Evolutionary conservation across 192 early-diverging fungal genomes (phyloP), one percentile per base, ranked within the genome.

Genomic region (Lunasporangiospora selenospora): DNA sequence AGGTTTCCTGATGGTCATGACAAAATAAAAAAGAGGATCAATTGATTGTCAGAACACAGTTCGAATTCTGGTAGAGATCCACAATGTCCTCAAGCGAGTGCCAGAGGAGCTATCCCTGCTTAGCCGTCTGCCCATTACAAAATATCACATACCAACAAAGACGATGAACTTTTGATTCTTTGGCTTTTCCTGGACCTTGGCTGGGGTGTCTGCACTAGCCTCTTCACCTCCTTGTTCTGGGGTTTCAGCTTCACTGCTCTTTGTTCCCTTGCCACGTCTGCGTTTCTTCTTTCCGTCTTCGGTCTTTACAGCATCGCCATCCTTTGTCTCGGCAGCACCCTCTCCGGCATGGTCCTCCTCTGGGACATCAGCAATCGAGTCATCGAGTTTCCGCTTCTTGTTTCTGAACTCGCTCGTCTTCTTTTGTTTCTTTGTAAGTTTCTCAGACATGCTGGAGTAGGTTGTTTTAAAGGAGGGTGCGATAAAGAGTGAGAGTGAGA

Each of bases 1-100:
- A 91, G 75, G 47, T 89, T 89, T 36, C 82, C 82, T 84, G n/a
- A n/a, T n/a, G n/a, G n/a, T n/a, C n/a, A 64, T 13, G 23, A 67
- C 18, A 30, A 26, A 32, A 27, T 26, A 11, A 8, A 15, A 27
- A 41, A 50, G 24, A 15, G 23, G 18, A 31, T 37, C 15, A 47
- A 12, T 19, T 3, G 16, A 27, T 32, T n/a, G n/a, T n/a, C n/a
- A n/a, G n/a, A n/a, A n/a, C n/a, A n/a, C n/a, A n/a, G n/a, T n/a
- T n/a, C n/a, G n/a, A n/a, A n/a, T n/a, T n/a, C n/a, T n/a, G n/a
- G n/a, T n/a, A n/a, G n/a, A n/a, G n/a, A n/a, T n/a, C n/a, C n/a
- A n/a, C n/a, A n/a, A n/a, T n/a, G n/a, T n/a, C n/a, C n/a, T n/a
- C n/a, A n/a, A n/a, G n/a, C n/a, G n/a, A n/a, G n/a, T n/a, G n/a